Conservation (phyloP, 768 basidiomycete species). For the Suillus subluteus region DNA sequence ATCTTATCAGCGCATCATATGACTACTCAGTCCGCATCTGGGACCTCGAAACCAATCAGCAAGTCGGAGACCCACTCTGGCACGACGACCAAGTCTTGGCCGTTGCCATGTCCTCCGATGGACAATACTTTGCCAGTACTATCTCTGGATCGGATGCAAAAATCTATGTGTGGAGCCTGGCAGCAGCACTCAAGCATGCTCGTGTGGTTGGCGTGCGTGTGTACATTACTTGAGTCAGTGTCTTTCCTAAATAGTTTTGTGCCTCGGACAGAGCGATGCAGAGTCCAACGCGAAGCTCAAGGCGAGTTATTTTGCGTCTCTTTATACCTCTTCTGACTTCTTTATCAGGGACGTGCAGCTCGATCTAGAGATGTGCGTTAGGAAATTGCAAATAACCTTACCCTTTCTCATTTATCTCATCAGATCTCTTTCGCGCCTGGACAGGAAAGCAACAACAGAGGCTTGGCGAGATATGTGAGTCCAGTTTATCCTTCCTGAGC, state of each 20-base stretch:
- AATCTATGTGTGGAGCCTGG: slow-evolving; percentile 80
- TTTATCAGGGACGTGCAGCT: background rate
- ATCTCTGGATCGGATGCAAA: slow-evolving; percentile 64
- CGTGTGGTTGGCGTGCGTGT: background rate
- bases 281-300: background rate
- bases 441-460: too few relatives aligned
- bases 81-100: slow-evolving; percentile 81
- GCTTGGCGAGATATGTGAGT: too few relatives aligned
- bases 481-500: too few relatives aligned
- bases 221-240: background rate
- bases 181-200: slow-evolving; percentile 23
- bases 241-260: background rate
- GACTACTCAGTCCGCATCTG: slow-evolving; percentile 2
- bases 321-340: background rate
- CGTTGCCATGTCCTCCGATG: slow-evolving; percentile 80
- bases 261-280: too few relatives aligned
- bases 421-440: too few relatives aligned
- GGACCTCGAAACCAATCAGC: slow-evolving; percentile 1
- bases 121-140: slow-evolving; percentile 76
- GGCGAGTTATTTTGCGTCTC: background rate
- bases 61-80: slow-evolving; percentile 48
- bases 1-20: background rate
- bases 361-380: background rate
- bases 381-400: too few relatives aligned
- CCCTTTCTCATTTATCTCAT: too few relatives aligned